Percentiles rank a stretch among this genome's conserved stretches.
Evolutionary conservation across 306 rosid species (phyloP).

Genomic region (Boehmeria nivea): DNA sequence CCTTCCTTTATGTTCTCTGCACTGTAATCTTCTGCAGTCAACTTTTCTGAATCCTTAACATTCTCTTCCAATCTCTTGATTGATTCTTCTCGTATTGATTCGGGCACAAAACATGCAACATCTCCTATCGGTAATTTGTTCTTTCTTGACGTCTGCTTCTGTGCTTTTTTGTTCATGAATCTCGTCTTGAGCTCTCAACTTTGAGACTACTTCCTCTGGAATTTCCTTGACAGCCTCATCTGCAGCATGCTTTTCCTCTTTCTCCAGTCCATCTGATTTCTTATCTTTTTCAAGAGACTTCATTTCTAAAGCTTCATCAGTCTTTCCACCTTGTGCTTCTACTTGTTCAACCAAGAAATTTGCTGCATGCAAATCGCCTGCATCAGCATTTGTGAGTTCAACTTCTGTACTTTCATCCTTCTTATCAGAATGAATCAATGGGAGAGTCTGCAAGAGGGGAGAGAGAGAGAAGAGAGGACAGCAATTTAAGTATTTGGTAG

Average conservation of each 20-base stretch:
- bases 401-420: constrained; percentile 20
- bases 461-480: constrained; percentile 9
- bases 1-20: constrained; percentile 17
- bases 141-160: constrained; percentile 12
- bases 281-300: constrained; percentile 18
- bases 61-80: constrained; percentile 12
- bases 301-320: constrained; percentile 5
- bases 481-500: constrained; percentile 5
- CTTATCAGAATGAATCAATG: constrained; percentile 12
- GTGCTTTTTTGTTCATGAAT: constrained; percentile 9
- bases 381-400: background rate
- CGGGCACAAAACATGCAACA: constrained; percentile 1
- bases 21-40: constrained; percentile 11
- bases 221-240: constrained; percentile 5
- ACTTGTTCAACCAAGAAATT: constrained; percentile 24
- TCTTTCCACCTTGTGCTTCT: constrained; percentile 8
- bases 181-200: constrained; percentile 15
- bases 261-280: background rate
- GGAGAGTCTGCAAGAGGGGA: constrained; percentile 32
- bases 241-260: constrained; percentile 17
- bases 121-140: no score
- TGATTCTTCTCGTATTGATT: constrained; percentile 18
- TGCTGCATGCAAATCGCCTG: constrained; percentile 1
- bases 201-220: constrained; percentile 10
- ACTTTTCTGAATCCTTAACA: constrained; percentile 13